A percentile compares a stretch with the other conserved stretches of the same genome.
phyloP scores from a whole-genome alignment of 1,139 yeast species.

The Wickerhamomyces sp. region DNA sequence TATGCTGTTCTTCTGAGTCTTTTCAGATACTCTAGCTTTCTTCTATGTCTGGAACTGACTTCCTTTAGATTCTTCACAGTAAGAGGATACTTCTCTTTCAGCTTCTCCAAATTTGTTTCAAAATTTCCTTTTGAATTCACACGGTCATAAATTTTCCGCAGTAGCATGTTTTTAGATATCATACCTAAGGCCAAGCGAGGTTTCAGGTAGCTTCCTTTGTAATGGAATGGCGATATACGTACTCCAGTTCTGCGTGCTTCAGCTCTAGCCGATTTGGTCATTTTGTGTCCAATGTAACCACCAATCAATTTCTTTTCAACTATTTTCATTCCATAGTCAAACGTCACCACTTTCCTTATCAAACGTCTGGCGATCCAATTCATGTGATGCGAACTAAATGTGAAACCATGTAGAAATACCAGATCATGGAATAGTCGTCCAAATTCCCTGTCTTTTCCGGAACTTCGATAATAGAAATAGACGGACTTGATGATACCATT shows the following conservation, averaged over 20 bases:
- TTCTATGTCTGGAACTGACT: slow-evolving; percentile 7
- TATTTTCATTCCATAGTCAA: slow-evolving; percentile 32
- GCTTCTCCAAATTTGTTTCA: slow-evolving; percentile 1
- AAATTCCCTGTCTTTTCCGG: slow-evolving; percentile 6
- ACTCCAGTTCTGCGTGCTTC: not conserved
- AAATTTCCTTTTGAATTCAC: slow-evolving; percentile 7
- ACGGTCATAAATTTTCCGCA: slow-evolving; percentile 6
- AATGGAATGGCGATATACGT: not conserved
- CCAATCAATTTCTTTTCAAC: slow-evolving; percentile 37
- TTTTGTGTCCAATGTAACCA: slow-evolving; percentile 26
- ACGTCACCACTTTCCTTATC: slow-evolving; percentile 25
- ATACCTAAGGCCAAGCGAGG: slow-evolving; percentile 14
- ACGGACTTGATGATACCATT: slow-evolving; percentile 12
- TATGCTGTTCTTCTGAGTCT: not conserved
- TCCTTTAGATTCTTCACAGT: slow-evolving; percentile 6
- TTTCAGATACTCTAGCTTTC: slow-evolving; percentile 4
- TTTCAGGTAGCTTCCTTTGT: slow-evolving; percentile 7
- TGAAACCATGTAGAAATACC: slow-evolving; percentile 30
- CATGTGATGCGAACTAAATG: slow-evolving; percentile 34
- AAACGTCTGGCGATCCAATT: slow-evolving; percentile 34
- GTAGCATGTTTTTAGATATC: slow-evolving; percentile 5
- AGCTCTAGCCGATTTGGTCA: not conserved
- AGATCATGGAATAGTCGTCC: slow-evolving; percentile 19
- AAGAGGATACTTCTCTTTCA: slow-evolving; percentile 16
- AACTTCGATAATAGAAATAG: slow-evolving; percentile 6